These are phyloP conservation scores for Penicillium sp. DNA, from an alignment of 2,329 filamentous ascomycete genomes.

Conservation along the genomic window DNA sequence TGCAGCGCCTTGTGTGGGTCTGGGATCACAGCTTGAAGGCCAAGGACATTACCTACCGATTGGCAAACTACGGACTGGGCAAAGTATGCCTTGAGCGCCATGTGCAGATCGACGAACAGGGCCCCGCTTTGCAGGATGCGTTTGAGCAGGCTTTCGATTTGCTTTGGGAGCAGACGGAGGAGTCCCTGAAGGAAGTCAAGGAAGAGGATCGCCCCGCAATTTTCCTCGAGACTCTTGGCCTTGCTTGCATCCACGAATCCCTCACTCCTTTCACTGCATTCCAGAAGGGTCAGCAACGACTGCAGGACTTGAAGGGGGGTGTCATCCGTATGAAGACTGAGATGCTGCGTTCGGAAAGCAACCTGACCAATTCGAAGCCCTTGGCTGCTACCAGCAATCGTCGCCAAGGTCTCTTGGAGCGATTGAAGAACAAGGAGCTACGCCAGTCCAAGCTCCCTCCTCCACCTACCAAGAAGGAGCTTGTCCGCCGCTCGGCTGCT, in stretches of 20 bases:
- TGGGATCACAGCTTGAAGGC: conserved; percentile 43
- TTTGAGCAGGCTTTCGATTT: conserved; percentile 50
- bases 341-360: conserved; percentile 24
- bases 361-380: conserved; percentile 23
- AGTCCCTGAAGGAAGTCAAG: conserved; percentile 36
- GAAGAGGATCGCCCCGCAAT: conserved; percentile 34
- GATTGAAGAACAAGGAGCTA: conserved; percentile 69
- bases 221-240: conserved; percentile 34
- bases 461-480: conserved; percentile 53
- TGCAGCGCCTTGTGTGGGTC: conserved; percentile 67
- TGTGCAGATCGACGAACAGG: conserved; percentile 36
- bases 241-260: conserved; percentile 38
- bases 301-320: conserved; percentile 43
- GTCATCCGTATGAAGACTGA: conserved; percentile 38
- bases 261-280: conserved; percentile 35
- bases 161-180: conserved; percentile 32
- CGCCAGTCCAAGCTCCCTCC: conserved; percentile 47
- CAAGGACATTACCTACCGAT: conserved; percentile 30
- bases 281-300: conserved; percentile 41
- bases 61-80: conserved; percentile 43
- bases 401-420: conserved; percentile 69
- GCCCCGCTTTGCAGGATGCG: conserved; percentile 44
- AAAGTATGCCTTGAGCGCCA: conserved; percentile 39
- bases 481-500: conserved; percentile 64
- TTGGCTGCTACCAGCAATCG: conserved; percentile 32